Conservation (phyloP, 306 rosid species). For the Pyrus bretschneideri region DNA sequence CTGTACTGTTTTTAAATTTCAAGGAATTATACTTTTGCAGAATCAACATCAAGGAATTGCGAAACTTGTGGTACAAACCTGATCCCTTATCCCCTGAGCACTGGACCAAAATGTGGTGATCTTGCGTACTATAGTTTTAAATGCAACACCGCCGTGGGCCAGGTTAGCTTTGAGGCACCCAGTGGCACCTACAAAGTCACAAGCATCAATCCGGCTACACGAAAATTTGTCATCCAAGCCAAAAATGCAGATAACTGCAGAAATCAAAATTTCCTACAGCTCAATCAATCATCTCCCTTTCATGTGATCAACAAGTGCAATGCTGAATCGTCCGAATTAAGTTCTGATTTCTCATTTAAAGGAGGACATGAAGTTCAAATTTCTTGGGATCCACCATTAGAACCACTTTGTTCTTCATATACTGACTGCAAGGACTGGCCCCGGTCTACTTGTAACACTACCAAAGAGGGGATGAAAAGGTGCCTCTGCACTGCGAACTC, state of each 20-base stretch:
- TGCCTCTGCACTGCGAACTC: conserved; percentile 49
- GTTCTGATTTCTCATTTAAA: conserved; percentile 28
- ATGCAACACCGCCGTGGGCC: conserved; percentile 48
- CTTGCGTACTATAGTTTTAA: conserved; percentile 42
- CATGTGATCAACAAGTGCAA: conserved; percentile 38
- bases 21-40: conserved; percentile 31
- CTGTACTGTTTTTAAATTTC: conserved; percentile 5
- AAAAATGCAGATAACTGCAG: conserved; percentile 32
- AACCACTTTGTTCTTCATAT: conserved; percentile 50
- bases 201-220: conserved; percentile 40
- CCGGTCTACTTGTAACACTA: conserved; percentile 47
- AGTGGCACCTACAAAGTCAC: conserved; percentile 42
- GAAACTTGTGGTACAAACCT: conserved; percentile 70
- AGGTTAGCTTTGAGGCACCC: conserved; percentile 43
- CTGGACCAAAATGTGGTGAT: conserved; percentile 60
- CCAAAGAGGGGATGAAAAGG: conserved; percentile 38
- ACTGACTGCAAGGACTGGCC: conserved; percentile 68
- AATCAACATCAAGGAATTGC: conserved; percentile 42
- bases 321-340: conserved; percentile 31
- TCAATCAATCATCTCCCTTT: conserved; percentile 54
- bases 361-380: conserved; percentile 52
- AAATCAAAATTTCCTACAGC: conserved; percentile 30
- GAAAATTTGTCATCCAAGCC: conserved; percentile 36
- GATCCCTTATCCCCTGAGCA: conserved; percentile 71
- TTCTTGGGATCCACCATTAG: conserved; percentile 42